Evolutionary conservation across 805 yeast genomes (phyloP), one percentile per base, ranked within the genome.

Genomic region (Debaryomyces prosopidis): DNA sequence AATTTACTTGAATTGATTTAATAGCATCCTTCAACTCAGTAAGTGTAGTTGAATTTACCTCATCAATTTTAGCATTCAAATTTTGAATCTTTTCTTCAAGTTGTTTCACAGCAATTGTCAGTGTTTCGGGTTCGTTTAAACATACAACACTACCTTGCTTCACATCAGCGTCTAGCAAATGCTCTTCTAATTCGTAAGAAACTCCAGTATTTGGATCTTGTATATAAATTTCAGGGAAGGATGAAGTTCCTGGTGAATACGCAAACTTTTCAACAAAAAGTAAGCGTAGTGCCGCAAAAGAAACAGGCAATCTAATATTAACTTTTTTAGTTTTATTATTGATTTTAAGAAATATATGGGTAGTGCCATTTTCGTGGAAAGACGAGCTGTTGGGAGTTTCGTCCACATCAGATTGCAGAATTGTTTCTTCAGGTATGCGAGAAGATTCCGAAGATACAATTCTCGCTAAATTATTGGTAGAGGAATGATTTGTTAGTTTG

Each of bases 261-360:
- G 92, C 89, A 68, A 90, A 91, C 54, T 82, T 87, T 57, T 92
- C 96, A 5, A 91, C 87, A 58, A 92, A 92, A 18, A 87, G 67
- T 1, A 89, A 72, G 37, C 94, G 75, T 30, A 87, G 56, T 2
- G 82, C 72, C 3, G 83, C 76, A 39, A 77, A 57, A 0, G 84
- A 66, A 2, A 79, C 63, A 1, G 84, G 83, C 11, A 71, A 54
- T 28, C 62, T 62, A 2, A 79, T 57, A 2, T 57, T 54, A 1
- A 77, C 78, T 53, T 82, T 85, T 58, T 82, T 85, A 1, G 84
- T 82, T 45, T 72, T 68, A 12, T 73, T 77, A 9, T 73, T 74
- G 9, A 81, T 58, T 46, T 75, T 77, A 46, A 87, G 64, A 52
- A 75, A 87, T 0, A 84, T 48, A 42, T 49, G 42, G 7, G 46